Evolutionary conservation across 2,329 filamentous ascomycete species (phyloP), one percentile per base, ranked within the genome.

Genomic region (Alternaria metachromatica): DNA sequence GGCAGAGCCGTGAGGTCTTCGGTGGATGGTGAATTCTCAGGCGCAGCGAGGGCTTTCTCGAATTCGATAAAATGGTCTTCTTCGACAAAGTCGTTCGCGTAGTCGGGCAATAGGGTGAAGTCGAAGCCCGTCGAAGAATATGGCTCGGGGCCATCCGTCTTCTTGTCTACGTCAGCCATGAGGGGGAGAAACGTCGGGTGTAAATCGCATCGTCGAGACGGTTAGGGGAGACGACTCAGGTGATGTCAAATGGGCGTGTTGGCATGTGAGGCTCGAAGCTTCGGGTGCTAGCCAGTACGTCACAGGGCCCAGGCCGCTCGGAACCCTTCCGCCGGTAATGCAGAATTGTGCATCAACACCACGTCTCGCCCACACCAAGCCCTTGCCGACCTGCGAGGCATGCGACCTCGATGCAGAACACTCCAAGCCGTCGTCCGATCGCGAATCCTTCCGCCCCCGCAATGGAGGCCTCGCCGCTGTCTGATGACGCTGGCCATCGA

Each of bases 1-100:
- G 83, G 67, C 71, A 84, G 64, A 74, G 78, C 67, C 54, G 81
- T 74, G 46, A 78, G 82, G 79, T 91, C 89, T 53, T 86, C 82
- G 53, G 87, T 84, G 12, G 86, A 89, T 37, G 91, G 89, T 44
- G 90, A 86, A 2, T 88, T 88, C 65, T 96, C 93, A 0, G 94
- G 93, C 2, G 92, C 92, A n/a, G 89, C 87, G 9, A 97, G 87
- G 8, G 95, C 95, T 63, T 87, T 88, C 64, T 91, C 90, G 79
- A 98, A 98, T 58, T 91, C 90, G 41, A 87, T 84, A 30, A 97
- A 84, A 75, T 97, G 91, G 63, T 88, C 88, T 44, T 89, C 84
- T 48, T 87, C 81, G 71, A 96, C 84, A 77, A 97, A 97, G 60
- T 96, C 89, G 73, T 87, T 86, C 78, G 94, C 87, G 79, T 86